Percentiles rank a stretch among this genome's conserved stretches.
Conservation (phyloP, 1,284 basidiomycete genomes). For the Leccinum laetum region DNA sequence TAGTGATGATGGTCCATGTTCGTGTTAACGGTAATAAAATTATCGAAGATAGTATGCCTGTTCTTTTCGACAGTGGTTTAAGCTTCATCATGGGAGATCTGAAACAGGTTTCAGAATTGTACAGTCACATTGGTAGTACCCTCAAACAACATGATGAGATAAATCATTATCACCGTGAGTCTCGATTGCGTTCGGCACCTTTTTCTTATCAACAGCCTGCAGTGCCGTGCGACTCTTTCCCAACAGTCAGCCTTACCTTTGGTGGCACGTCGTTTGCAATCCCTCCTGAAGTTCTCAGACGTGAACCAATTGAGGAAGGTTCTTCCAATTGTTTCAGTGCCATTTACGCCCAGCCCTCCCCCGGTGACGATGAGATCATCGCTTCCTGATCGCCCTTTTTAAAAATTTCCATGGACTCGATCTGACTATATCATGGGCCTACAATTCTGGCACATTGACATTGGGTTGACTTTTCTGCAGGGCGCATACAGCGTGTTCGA, state of each 20-base stretch:
- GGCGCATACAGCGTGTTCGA: too few species aligned
- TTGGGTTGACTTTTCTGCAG: too few species aligned
- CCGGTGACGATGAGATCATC: too few species aligned
- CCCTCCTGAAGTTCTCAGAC: too few species aligned
- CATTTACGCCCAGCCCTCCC: too few species aligned
- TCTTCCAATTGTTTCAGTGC: too few species aligned
- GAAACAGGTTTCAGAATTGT: not conserved
- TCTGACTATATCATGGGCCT: too few species aligned
- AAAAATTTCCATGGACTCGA: too few species aligned
- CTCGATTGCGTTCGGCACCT: not conserved
- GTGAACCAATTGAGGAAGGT: too few species aligned
- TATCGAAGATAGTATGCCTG: not conserved
- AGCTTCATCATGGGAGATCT: accelerated
- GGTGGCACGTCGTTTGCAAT: not conserved
- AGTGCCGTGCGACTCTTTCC: not conserved
- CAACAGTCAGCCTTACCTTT: not conserved
- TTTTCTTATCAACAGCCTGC: not conserved
- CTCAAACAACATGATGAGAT: not conserved
- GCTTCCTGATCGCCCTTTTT: too few species aligned
- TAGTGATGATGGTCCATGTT: not conserved
- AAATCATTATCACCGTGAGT: not conserved
- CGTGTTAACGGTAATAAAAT: not conserved
- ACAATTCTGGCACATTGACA: too few species aligned
- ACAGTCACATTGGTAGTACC: not conserved
- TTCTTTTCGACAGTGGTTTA: not conserved